Base-by-base conservation (phyloP, 306 rosid genomes). In the Herpetospermum pedunculosum region DNA sequence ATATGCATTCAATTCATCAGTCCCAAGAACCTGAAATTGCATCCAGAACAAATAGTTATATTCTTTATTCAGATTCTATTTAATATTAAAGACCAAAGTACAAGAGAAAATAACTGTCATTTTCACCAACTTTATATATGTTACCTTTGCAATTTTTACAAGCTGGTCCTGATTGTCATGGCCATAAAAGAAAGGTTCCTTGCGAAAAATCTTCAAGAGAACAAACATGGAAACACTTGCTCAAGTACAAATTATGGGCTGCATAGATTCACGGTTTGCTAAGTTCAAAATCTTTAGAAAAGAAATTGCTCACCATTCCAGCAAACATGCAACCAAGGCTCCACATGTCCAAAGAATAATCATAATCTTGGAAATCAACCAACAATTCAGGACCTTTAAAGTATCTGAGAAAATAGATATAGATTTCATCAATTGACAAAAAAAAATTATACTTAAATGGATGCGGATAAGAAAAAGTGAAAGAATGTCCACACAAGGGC, bases 301-400 rank as follows among this genome's bases (percentile, higher is more conserved):
- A 58, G 37, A 50, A 57, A 82, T 78, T 78, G 75, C 88, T 88
- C 76, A 95, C 99, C 97, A 95, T 95, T 84, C 99, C 99, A 52
- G 99, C 97, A 84, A 95, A 95, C 99, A 95, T 95, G 83, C 99
- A 95, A 77, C 99, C 97, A 65, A 95, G 97, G 85, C 99, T 95
- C 99, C 99, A 91, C 96, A 95, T 89, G 83, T 95, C 97, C 80
- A 95, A 86, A 68, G 84, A 84, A 74, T 84, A 72, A 48, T 84
- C 87, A 75, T 80, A 78, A 46, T 84, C 83, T 76, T 84, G 87
- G 68, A 84, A 78, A 80, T 84, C 87, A 43, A 84, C 81, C 26
- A 81, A 77, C 47, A 84, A 84, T 81, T 84, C 87, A 47, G 87
- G 87, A 18, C 87, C 87, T 43, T 80, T 80, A 70, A 80, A 83